Percentiles rank a stretch among this genome's conserved stretches.
These are phyloP conservation scores for Kazachstania kunashirensis DNA, from an alignment of 805 yeast genomes.

Conservation along the genomic window DNA sequence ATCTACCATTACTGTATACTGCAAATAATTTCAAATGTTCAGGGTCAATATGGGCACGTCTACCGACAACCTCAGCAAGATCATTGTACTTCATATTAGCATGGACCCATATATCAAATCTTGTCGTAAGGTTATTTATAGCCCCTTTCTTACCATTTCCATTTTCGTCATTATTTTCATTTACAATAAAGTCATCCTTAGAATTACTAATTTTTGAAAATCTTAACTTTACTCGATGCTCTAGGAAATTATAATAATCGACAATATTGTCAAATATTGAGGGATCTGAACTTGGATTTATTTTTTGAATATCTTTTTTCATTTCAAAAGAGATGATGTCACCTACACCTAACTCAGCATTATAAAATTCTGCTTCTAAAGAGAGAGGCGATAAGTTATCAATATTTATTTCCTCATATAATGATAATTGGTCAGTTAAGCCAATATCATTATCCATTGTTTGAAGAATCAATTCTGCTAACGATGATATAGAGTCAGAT, in stretches of 20 bases:
- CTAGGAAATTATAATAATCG: constrained; percentile 45
- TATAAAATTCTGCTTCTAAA: constrained; percentile 35
- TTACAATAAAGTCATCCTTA: constrained; percentile 23
- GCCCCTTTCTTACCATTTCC: constrained; percentile 2
- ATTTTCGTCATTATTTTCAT: neutral
- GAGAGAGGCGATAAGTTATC: constrained; percentile 38
- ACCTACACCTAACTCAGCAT: constrained; percentile 54
- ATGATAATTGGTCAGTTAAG: constrained; percentile 5
- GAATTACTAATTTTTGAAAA: constrained; percentile 28
- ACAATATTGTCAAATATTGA: constrained; percentile 32
- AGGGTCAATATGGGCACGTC: constrained; percentile 44
- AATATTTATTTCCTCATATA: constrained; percentile 56
- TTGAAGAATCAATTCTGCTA: constrained; percentile 6
- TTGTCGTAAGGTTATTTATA: constrained; percentile 5
- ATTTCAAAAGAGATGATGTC: constrained; percentile 44
- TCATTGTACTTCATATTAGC: constrained; percentile 48
- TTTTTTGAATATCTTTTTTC: constrained; percentile 4
- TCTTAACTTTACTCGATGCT: constrained; percentile 51
- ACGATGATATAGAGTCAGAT: constrained; percentile 34
- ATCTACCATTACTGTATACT: constrained; percentile 47
- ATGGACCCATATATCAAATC: constrained; percentile 61
- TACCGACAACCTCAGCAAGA: constrained; percentile 54
- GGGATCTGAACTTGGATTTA: constrained; percentile 8
- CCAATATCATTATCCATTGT: constrained; percentile 13
- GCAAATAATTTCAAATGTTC: constrained; percentile 57